Base-by-base conservation (phyloP, 148 eudicot species). In the Persicaria maculosa region DNA sequence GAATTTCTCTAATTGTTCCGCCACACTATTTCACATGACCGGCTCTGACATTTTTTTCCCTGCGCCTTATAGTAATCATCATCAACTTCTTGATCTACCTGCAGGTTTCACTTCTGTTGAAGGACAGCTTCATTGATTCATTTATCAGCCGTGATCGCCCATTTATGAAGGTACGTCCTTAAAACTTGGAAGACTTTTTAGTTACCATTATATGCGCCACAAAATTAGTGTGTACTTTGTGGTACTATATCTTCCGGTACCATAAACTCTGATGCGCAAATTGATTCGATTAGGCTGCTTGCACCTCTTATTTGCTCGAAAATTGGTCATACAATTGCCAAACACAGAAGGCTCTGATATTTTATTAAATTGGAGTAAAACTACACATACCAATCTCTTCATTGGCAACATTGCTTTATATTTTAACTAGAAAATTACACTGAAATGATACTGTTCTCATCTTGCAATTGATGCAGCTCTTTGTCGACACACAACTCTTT, bases 121-220 rank as follows among this genome's bases (percentile, higher is more conserved):
- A 90, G 82, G 98, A 94, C 73, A 94, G 98, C 82, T 94, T 91
- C 81, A 90, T 94, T 4, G 97, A 85, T 81, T 94, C 98, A n/a
- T 94, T 90, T 74, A 81, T 91, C 9, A 85, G 83, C 69, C 90
- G 93, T 17, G 93, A 94, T 78, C 90, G 92, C 9, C 89, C 96
- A 73, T 94, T 91, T 80, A 94, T 93, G 97, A 89, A 89, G 98
- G 97, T 93, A 54, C 48, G 82, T 68, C 76, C 46, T 61, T 74
- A 4, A 16, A 15, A 68, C 72, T 20, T 25, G 15, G 5, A 10
- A n/a, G 43, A 68, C 72, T 20, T 25, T 15, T 19, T 3, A 25
- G 43, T 6, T 58, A 20, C 9, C 25, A 55, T 55, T 55, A n/a
- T 19, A 55, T 55, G 25, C 25, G 25, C 25, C 0, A 22, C 25